phyloP scores from a whole-genome alignment of 345 rosid genomes.

The Geranium brycei region DNA sequence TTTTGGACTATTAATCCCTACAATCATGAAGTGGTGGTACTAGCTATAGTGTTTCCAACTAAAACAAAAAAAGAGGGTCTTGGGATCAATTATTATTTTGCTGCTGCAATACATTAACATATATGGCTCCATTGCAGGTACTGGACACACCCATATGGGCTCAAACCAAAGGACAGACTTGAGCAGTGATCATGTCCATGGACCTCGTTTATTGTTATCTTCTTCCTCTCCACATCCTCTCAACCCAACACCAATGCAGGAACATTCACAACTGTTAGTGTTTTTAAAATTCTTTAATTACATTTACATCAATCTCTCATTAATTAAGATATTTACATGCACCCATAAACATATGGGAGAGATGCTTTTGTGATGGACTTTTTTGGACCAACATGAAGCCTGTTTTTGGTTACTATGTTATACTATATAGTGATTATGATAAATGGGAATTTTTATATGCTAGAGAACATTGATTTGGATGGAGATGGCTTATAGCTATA shows the following conservation, averaged over 20 bases:
- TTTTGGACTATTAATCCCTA: not conserved
- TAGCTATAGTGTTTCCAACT: not conserved
- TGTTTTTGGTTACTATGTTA: not conserved
- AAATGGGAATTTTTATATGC: too few relatives aligned
- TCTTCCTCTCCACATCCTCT: not conserved
- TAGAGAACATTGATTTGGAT: not conserved
- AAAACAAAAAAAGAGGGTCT: conserved; percentile 2
- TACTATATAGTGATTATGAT: too few relatives aligned
- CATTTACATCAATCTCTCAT: too few relatives aligned
- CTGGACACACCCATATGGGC: conserved; percentile 24
- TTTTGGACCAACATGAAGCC: not conserved
- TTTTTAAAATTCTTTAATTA: too few relatives aligned
- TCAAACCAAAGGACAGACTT: conserved; percentile 20
- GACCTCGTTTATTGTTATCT: not conserved
- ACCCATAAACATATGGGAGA: not conserved
- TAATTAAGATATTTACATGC: not conserved
- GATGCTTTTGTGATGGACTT: not conserved
- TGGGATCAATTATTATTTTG: conserved; percentile 3
- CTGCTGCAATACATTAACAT: not conserved
- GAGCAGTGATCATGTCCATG: not conserved
- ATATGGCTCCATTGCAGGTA: conserved; percentile 27
- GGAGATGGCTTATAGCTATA: not conserved
- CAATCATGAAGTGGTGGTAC: conserved; percentile 5
- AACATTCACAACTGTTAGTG: too few relatives aligned
- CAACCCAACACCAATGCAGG: not conserved